Percentiles rank a stretch among this genome's conserved stretches.
phyloP scores from a whole-genome alignment of 768 basidiomycete genomes.

The Hebeloma cylindrosporum region DNA sequence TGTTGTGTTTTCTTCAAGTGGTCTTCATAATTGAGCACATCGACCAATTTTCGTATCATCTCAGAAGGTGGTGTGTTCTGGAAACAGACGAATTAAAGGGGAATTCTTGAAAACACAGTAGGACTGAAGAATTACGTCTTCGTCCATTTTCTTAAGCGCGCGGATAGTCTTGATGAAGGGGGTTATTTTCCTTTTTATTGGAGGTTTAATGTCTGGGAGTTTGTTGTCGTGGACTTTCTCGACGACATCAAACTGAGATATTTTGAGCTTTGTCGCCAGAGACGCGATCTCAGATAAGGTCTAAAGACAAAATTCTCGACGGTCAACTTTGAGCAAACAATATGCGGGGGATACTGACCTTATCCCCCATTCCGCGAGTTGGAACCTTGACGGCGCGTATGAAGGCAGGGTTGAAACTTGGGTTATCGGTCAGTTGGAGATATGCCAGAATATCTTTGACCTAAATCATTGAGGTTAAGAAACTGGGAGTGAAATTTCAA shows the following conservation, averaged over 20 bases:
- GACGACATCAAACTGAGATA: slow-evolving; percentile 56
- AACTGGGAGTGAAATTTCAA: neutral
- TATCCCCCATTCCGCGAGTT: slow-evolving; percentile 71
- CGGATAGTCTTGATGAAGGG: slow-evolving; percentile 60
- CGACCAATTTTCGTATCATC: slow-evolving; percentile 58
- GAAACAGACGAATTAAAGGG: slow-evolving; percentile 5
- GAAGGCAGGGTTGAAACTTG: slow-evolving; percentile 64
- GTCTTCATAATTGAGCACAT: slow-evolving; percentile 61
- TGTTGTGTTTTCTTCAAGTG: slow-evolving; percentile 68
- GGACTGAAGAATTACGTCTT: slow-evolving; percentile 40
- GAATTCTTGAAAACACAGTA: neutral
- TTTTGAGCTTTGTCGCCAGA: slow-evolving; percentile 49
- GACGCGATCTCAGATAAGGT: slow-evolving; percentile 58
- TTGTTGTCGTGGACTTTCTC: slow-evolving; percentile 64
- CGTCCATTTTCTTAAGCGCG: slow-evolving; percentile 50
- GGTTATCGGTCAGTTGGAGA: slow-evolving; percentile 80
- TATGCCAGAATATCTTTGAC: slow-evolving; percentile 84
- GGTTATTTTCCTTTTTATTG: slow-evolving; percentile 61
- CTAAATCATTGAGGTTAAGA: slow-evolving; percentile 31
- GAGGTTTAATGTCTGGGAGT: slow-evolving; percentile 63
- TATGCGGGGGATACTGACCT: slow-evolving; percentile 41
- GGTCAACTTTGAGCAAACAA: neutral
- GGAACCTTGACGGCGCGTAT: slow-evolving; percentile 73
- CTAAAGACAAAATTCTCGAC: slow-evolving; percentile 31
- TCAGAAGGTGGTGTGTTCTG: slow-evolving; percentile 63